phyloP scores from a whole-genome alignment of 1,284 basidiomycete species.

The Papiliotrema terrestris region DNA sequence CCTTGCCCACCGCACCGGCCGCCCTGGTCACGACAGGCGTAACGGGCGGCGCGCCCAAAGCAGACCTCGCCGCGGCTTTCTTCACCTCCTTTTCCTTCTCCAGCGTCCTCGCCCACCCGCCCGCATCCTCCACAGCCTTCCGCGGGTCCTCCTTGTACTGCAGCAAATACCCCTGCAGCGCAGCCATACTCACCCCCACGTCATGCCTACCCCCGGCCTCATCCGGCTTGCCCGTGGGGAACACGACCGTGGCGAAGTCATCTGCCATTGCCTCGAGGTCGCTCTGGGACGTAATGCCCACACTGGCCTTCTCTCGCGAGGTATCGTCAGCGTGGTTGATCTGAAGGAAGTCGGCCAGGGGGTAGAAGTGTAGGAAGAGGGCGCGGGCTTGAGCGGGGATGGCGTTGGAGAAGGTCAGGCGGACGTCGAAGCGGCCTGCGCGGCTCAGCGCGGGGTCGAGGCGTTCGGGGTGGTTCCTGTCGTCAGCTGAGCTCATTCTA shows the following conservation, averaged over 20 bases:
- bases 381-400: conserved; percentile 63
- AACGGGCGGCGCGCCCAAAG: no score
- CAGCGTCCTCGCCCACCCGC: background rate
- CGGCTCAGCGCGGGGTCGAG: conserved; percentile 26
- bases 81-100: background rate
- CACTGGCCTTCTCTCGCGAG: background rate
- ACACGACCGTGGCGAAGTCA: background rate
- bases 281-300: no score
- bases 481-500: background rate
- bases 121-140: conserved; percentile 19
- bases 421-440: conserved; percentile 23
- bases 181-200: conserved; percentile 72
- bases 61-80: background rate
- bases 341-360: conserved; percentile 27
- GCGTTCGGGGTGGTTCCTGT: conserved; percentile 15
- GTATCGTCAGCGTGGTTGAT: conserved; percentile 51
- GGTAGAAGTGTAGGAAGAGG: conserved; percentile 81
- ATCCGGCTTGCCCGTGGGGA: background rate
- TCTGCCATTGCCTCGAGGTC: background rate
- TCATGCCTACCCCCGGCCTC: no score
- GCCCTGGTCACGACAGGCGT: no score
- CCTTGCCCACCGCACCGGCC: no score
- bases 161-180: conserved; percentile 68
- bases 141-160: conserved; percentile 30
- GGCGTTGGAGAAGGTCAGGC: conserved; percentile 48